Evolutionary conservation across 768 basidiomycete genomes (phyloP), one percentile per base, ranked within the genome.

Genomic region (Mrakia blollopis): DNA sequence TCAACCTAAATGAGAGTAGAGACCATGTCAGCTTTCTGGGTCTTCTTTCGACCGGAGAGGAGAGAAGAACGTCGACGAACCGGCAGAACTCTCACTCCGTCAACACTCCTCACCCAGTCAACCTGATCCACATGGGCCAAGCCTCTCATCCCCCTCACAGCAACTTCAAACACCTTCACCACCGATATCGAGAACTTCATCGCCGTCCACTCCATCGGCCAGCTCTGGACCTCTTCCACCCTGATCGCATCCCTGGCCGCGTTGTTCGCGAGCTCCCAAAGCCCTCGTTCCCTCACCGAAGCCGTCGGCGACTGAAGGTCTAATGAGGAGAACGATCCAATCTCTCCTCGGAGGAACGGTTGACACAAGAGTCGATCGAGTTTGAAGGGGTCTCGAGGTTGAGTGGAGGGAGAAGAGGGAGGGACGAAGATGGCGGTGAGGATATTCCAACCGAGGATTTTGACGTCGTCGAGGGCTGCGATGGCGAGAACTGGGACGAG

Each of bases 331-430:
- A 77, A 68, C 25, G 65, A 68, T n/a, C 65, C 65, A 9, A 68
- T 54, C 32, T 63, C 71, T 8, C 76, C 76, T 25, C 72, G 52
- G 13, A 77, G 72, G 50, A 77, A 77, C 0, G 63, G 44, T 16
- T 72, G 41, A 18, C 72, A 77, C 9, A 77, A 72, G 6, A 77
- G 63, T 21, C 72, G 63, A 25, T 77, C 76, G n/a, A 77, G 72
- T 39, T 68, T 60, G 71, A 72, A 77, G n/a, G 41, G 39, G 2
- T 32, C 10, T 13, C 23, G 14, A 6, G 30, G 30, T 57, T 39
- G 44, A 25, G 61, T 16, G 41, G 44, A 7, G 47, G 65, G 57
- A 3, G 63, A 30, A 35, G 63, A 32, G 8, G 30, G 14, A 54
- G 68, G 62, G 37, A 23, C 37, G 28, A 72, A 63, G 52, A 77